Percentiles rank a stretch among this genome's conserved stretches.
Evolutionary conservation across 257 asterid genomes (phyloP).

Genomic region (Solanum pimpinellifolium): DNA sequence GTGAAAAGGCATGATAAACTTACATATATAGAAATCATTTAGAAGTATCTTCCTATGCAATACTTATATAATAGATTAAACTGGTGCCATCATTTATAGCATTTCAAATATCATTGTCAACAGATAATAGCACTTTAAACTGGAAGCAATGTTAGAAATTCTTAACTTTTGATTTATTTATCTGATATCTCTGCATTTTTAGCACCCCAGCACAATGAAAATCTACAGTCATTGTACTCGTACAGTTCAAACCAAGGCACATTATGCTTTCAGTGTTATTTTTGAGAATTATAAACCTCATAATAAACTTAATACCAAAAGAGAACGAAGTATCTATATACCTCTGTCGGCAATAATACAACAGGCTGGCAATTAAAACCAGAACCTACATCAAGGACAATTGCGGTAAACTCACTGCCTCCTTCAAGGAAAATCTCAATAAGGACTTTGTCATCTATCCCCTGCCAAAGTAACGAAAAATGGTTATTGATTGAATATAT

Average conservation of each 20-base stretch:
- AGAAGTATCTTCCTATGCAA: background rate
- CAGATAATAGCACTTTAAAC: background rate
- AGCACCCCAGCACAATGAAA: background rate
- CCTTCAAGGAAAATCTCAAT: conserved; percentile 82
- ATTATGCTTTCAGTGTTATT: background rate
- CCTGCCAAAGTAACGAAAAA: conserved; percentile 31
- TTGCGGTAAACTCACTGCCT: conserved; percentile 82
- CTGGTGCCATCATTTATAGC: background rate
- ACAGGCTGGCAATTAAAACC: conserved; percentile 56
- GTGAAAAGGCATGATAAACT: background rate
- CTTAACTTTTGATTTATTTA: background rate
- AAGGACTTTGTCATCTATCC: conserved; percentile 74
- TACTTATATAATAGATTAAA: background rate
- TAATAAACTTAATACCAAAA: background rate
- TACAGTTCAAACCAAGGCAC: background rate
- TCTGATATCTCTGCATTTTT: background rate
- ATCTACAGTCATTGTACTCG: background rate
- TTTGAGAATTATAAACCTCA: background rate
- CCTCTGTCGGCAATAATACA: conserved; percentile 83
- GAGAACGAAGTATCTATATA: conserved; percentile 4
- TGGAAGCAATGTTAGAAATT: background rate
- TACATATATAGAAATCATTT: background rate
- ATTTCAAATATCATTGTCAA: background rate
- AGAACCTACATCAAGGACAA: conserved; percentile 74
- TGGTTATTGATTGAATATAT: background rate